Conservation (phyloP, 495 filamentous ascomycete species). For the Acidiella bohemica region DNA sequence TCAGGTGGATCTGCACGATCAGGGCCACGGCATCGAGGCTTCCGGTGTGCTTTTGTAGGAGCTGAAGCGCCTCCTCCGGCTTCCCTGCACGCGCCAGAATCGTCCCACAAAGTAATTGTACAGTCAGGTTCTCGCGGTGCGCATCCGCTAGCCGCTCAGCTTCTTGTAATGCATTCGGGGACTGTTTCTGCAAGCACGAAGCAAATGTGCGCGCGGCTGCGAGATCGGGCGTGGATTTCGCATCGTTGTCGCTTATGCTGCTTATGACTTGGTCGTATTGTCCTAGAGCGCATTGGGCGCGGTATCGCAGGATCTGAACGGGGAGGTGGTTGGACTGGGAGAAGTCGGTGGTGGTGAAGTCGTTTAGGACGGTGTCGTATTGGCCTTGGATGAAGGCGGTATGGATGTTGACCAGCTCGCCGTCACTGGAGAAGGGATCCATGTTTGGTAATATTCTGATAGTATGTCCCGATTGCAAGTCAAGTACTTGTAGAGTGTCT, state of each 20-base stretch:
- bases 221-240: conserved; percentile 56
- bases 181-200: conserved; percentile 42
- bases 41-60: conserved; percentile 72
- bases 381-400: conserved; percentile 90
- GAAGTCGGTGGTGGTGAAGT: conserved; percentile 63
- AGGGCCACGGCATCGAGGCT: conserved; percentile 49
- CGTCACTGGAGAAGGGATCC: conserved; percentile 93
- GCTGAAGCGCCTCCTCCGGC: conserved; percentile 66
- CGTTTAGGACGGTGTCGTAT: conserved; percentile 59
- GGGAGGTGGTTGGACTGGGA: conserved; percentile 62
- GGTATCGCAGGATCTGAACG: conserved; percentile 65
- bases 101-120: conserved; percentile 67
- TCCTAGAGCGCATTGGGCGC: conserved; percentile 69
- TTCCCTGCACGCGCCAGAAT: conserved; percentile 64
- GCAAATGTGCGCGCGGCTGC: conserved; percentile 65
- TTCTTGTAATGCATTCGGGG: conserved; percentile 44
- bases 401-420: conserved; percentile 91
- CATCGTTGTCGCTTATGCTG: conserved; percentile 50
- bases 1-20: conserved; percentile 70
- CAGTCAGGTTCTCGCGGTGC: conserved; percentile 57
- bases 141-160: conserved; percentile 52
- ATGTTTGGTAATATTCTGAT: too few relatives aligned
- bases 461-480: too few relatives aligned
- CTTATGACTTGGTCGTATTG: conserved; percentile 57
- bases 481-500: too few relatives aligned